These are phyloP conservation scores for Macrolepiota dolichaula DNA, from an alignment of 768 basidiomycete species.

Conservation along the genomic window DNA sequence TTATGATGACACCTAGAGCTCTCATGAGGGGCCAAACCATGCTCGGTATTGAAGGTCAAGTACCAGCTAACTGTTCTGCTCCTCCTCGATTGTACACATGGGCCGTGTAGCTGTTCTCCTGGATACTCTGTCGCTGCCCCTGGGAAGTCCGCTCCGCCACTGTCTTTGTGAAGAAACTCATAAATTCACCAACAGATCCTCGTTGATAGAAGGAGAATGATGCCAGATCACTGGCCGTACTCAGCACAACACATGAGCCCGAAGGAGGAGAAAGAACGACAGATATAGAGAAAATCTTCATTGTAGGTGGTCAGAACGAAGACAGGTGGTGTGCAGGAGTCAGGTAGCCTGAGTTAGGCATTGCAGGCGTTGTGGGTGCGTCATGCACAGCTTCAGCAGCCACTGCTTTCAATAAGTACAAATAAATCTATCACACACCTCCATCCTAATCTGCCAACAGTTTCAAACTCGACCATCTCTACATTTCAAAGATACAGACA, in stretches of 20 bases:
- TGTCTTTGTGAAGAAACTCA: conserved; percentile 92
- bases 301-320: conserved; percentile 25
- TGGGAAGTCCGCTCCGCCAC: conserved; percentile 84
- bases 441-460: background rate
- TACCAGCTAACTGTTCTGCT: conserved; percentile 82
- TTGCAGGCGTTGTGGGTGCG: background rate
- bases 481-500: background rate
- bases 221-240: conserved; percentile 73
- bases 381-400: background rate
- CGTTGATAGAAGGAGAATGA: conserved; percentile 94
- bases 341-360: background rate
- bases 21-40: background rate
- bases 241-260: conserved; percentile 61
- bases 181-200: conserved; percentile 85
- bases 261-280: conserved; percentile 66
- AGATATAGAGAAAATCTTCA: conserved; percentile 88
- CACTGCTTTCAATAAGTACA: background rate
- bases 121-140: conserved; percentile 89
- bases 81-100: conserved; percentile 92
- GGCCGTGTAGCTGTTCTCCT: conserved; percentile 90
- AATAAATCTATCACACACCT: background rate
- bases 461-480: background rate
- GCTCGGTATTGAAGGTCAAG: conserved; percentile 17
- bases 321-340: background rate
- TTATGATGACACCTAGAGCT: conserved; percentile 77